Percentiles rank a stretch among this genome's conserved stretches.
Conservation (phyloP, 2,329 filamentous ascomycete species). For the Talaromyces piceae region DNA sequence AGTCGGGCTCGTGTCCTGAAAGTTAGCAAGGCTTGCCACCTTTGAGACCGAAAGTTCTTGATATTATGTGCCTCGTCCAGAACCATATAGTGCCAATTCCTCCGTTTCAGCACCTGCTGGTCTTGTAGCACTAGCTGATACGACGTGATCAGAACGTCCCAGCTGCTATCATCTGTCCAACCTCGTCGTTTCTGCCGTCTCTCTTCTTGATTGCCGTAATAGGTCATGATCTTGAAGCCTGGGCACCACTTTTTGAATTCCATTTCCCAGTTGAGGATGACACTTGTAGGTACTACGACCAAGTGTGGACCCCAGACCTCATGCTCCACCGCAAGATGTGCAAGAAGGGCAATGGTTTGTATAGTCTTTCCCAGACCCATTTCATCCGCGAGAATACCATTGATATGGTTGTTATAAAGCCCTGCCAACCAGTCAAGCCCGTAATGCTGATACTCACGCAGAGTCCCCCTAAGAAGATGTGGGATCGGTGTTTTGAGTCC, state of each 20-base stretch:
- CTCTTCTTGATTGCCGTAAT: constrained; percentile 92
- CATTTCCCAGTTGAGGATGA: constrained; percentile 99
- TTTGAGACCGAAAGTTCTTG: constrained; percentile 97
- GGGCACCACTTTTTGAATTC: constrained; percentile 99
- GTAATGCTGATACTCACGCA: constrained; percentile 93
- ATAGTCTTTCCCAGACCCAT: constrained; percentile 99
- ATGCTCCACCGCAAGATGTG: constrained; percentile 83
- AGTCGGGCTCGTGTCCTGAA: constrained; percentile 87
- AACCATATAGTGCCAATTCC: constrained; percentile 96
- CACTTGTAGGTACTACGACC: constrained; percentile 92
- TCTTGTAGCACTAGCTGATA: constrained; percentile 96
- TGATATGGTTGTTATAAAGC: constrained; percentile 84
- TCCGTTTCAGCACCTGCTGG: constrained; percentile 83
- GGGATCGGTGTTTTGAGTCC: constrained; percentile 63
- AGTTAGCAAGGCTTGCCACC: constrained; percentile 90
- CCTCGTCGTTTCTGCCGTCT: constrained; percentile 83
- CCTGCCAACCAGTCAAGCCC: constrained; percentile 96
- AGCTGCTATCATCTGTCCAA: constrained; percentile 87
- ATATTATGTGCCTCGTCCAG: constrained; percentile 98
- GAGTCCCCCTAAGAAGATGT: constrained; percentile 73
- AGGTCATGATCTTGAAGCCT: constrained; percentile 94
- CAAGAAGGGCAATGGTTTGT: constrained; percentile 88
- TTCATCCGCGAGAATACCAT: constrained; percentile 93
- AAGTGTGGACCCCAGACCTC: constrained; percentile 94
- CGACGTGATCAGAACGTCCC: constrained; percentile 96